Base-by-base conservation (phyloP, 2,329 filamentous ascomycete genomes). In the Trichophaea hybrida region DNA sequence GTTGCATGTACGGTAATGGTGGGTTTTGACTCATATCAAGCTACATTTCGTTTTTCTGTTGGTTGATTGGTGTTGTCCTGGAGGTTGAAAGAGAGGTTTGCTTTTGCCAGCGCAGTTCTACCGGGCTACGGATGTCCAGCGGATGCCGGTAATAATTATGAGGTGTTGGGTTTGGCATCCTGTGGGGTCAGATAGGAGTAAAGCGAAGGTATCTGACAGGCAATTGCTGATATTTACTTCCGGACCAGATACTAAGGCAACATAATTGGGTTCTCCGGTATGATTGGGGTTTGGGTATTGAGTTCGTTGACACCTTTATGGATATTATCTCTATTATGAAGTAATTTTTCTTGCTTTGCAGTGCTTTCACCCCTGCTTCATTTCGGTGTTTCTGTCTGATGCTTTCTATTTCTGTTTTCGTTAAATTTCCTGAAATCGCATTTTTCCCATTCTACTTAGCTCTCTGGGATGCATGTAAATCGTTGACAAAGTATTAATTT, bases 381-480 rank as follows among this genome's bases (percentile, higher is more conserved):
- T 12, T 55, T 59, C 15, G n/a, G 40, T 59, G 38, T 52, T 52
- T 54, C 60, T 34, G 57, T 62, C 38, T 52, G 15, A 33, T 55
- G 43, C 38, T 61, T 59, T 51, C 15, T 32, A n/a, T 57, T 8
- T 57, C 35, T 48, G 34, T 48, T 52, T 52, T 24, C 6, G 10
- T n/a, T 61, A 66, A 67, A 68, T 68, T 67, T 64, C 66, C 24
- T 24, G 24, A 58, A 69, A 65, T 68, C 65, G 57, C 65, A 68
- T 65, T 65, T 68, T 65, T 54, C 33, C 31, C 5, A 61, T 59
- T 64, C 61, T 62, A 61, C 17, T 59, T 32, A 13, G 4, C 31
- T 32, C 15, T 51, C 48, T 51, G 31, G 15, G 48, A 17, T 51
- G 31, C 48, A 32, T 51, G 48, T 51, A 51, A 51, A 51, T 51